phyloP scores from a whole-genome alignment of 257 asterid genomes.

The Nicotiana tomentosiformis region DNA sequence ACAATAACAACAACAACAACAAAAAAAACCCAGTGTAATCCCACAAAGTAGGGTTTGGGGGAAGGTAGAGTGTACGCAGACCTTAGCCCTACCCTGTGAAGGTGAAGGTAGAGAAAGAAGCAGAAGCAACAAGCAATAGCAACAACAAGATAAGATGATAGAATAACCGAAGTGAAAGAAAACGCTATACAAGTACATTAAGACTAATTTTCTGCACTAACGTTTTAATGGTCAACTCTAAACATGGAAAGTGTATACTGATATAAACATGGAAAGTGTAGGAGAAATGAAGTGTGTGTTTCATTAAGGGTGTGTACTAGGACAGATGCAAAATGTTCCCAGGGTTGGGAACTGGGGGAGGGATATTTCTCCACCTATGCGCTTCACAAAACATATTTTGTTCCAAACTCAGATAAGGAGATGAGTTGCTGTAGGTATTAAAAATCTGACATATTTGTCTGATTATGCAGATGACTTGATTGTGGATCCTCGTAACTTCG shows the following conservation, averaged over 20 bases:
- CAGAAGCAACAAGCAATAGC: no score
- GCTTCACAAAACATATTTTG: not conserved
- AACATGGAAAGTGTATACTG: not conserved
- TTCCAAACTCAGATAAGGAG: not conserved
- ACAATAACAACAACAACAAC: no score
- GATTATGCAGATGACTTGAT: conserved; percentile 80
- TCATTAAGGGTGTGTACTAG: not conserved
- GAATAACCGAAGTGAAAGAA: no score
- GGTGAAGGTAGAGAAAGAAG: no score
- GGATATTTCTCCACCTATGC: not conserved
- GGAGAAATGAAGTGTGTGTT: not conserved
- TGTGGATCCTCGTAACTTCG: conserved; percentile 96
- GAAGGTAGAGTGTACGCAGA: no score
- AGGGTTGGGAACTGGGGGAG: not conserved
- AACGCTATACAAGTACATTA: not conserved
- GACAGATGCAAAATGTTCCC: not conserved
- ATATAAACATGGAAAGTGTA: not conserved
- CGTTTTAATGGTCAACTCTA: not conserved
- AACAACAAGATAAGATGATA: no score
- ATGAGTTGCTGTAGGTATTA: not conserved
- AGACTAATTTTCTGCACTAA: not conserved
- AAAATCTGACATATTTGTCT: not conserved
- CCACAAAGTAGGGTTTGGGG: no score
- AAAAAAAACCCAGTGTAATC: no score
- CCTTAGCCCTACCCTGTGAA: no score